phyloP scores from a whole-genome alignment of 2,329 filamentous ascomycete species.

The Hypoxylon sp. region DNA sequence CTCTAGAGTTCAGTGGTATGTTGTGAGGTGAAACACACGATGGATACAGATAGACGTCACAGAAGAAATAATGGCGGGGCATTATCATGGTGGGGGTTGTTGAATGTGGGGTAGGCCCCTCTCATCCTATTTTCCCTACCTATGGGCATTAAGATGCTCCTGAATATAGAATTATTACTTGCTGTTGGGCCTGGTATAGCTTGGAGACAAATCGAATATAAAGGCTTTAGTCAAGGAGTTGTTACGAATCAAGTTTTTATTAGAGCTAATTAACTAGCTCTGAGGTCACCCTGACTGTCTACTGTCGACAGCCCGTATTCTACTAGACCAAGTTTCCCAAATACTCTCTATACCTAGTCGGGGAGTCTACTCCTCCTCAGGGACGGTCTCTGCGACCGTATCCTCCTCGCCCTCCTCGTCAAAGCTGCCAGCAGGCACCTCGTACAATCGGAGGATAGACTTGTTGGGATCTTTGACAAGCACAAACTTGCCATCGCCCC shows the following conservation, averaged over 20 bases:
- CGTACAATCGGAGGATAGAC: conserved; percentile 91
- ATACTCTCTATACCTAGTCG: background rate
- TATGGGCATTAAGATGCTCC: background rate
- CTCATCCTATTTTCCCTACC: conserved; percentile 1
- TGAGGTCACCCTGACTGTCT: background rate
- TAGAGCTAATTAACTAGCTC: conserved; percentile 5
- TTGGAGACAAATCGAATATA: background rate
- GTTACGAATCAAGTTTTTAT: conserved; percentile 15
- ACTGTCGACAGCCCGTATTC: background rate
- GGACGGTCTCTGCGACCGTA: conserved; percentile 67
- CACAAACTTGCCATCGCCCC: conserved; percentile 85
- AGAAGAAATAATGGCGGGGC: conserved; percentile 34
- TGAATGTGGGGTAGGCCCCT: conserved; percentile 27
- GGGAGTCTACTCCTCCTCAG: conserved; percentile 53
- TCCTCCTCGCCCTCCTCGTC: conserved; percentile 89
- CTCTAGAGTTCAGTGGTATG: background rate
- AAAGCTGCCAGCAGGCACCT: conserved; percentile 88
- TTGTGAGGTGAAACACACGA: conserved; percentile 6
- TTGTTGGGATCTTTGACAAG: conserved; percentile 96
- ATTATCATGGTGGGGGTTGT: conserved; percentile 29
- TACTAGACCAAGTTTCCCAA: conserved; percentile 15
- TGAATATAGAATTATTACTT: background rate
- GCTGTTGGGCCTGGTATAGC: background rate
- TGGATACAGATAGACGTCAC: conserved; percentile 46
- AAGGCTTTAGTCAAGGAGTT: conserved; percentile 3